phyloP scores from a whole-genome alignment of 371 early-diverging fungal species.

The Umbelopsis sp. region DNA sequence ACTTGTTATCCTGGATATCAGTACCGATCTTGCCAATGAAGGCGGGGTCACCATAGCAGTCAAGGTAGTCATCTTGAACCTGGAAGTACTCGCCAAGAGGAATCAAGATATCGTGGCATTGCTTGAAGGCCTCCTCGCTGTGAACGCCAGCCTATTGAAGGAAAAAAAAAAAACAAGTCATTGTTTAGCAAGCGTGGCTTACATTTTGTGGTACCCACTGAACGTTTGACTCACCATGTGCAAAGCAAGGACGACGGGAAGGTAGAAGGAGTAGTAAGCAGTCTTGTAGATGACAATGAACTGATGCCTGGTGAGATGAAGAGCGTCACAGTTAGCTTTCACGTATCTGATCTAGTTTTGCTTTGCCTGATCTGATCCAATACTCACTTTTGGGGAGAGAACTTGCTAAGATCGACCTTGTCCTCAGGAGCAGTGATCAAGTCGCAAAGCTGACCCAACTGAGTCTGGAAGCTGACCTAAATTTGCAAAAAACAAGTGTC shows the following conservation, averaged over 20 bases:
- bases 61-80: constrained; percentile 95
- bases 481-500: not conserved
- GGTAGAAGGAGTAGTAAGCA: constrained; percentile 98
- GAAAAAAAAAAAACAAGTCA: not conserved
- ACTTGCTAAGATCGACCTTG: constrained; percentile 85
- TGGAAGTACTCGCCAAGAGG: constrained; percentile 98
- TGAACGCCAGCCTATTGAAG: constrained; percentile 69
- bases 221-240: constrained; percentile 61
- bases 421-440: constrained; percentile 96
- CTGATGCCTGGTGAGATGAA: constrained; percentile 58
- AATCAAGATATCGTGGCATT: constrained; percentile 83
- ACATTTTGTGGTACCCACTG: not conserved
- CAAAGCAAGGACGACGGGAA: constrained; percentile 96
- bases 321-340: not conserved
- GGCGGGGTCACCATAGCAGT: constrained; percentile 90
- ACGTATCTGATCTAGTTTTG: not conserved
- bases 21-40: constrained; percentile 98
- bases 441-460: constrained; percentile 96
- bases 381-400: constrained; percentile 83
- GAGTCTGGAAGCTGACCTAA: constrained; percentile 91
- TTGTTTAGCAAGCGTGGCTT: not conserved
- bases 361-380: not conserved
- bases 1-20: constrained; percentile 98
- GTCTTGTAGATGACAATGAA: constrained; percentile 98
- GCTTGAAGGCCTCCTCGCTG: constrained; percentile 74